Base-by-base conservation (phyloP, 2,329 filamentous ascomycete genomes). In the Fusarium nurragi region DNA sequence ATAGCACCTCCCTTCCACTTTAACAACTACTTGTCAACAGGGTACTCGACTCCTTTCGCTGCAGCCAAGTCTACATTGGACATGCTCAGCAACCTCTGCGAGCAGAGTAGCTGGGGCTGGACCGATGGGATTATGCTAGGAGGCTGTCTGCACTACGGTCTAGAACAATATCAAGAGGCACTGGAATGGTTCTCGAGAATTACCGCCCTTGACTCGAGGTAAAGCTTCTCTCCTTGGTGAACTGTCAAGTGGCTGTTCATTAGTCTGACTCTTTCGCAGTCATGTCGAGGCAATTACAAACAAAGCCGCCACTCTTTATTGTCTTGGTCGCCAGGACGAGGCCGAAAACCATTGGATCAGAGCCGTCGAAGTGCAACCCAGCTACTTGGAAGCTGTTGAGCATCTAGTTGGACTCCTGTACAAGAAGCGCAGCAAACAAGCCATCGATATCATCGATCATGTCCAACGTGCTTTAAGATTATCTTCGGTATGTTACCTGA, bases 261-360 rank as follows among this genome's bases (percentile, higher is more conserved):
- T 60, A 50, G 54, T 74, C 69, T 74, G 67, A 76, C 70, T 60
- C 65, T 68, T 71, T 75, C 64, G 60, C 70, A 92, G 90, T 70
- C 92, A 97, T 75, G 90, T 97, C 45, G 95, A 99, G 79, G 93
- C 94, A 21, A 90, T 95, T 39, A 97, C 94, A 21, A 98, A 98
- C 75, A 86, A 96, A 60, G 95, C 94, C 21, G 94, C 94, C 21
- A 93, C 94, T 2, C 81, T 97, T 22, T 88, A 97, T 68, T 93
- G 93, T 55, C 84, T 98, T 11, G 89, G 92, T 60, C 88, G 90
- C 58, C 90, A 90, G 57, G 85, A 90, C 44, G 94, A 98, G 72
- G 95, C 95, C 8, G 90, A 97, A 74, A 84, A 88, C 56, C 86
- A 93, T 73, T 99, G 95, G 95, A 82, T 90, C 65, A 87, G 86